phyloP scores from a whole-genome alignment of 2,329 filamentous ascomycete species.

The Phialemoniopsis sp. region DNA sequence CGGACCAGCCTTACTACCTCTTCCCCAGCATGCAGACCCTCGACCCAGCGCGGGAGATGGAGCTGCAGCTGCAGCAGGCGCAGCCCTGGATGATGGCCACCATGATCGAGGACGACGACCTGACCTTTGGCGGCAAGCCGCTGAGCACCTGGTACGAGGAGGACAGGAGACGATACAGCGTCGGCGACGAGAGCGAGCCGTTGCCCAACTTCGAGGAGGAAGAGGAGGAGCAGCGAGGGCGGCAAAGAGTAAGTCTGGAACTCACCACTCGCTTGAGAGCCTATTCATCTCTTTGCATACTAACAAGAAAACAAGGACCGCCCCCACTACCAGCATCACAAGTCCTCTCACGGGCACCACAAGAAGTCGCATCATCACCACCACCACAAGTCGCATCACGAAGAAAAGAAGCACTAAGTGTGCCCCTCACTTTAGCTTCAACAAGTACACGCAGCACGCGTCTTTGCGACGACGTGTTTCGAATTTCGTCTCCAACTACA shows the following conservation, averaged over 20 bases:
- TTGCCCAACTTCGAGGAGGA: conserved; percentile 18
- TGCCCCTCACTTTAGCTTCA: neutral
- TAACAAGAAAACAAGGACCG: conserved; percentile 5
- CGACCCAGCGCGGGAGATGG: too few relatives aligned
- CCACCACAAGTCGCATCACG: conserved; percentile 10
- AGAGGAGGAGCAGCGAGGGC: conserved; percentile 34
- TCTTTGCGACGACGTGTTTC: neutral
- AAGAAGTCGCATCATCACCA: conserved; percentile 9
- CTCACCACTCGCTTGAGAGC: too few relatives aligned
- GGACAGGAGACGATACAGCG: conserved; percentile 41
- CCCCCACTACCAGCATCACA: conserved; percentile 12
- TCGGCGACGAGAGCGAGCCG: conserved; percentile 12
- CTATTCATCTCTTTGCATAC: too few relatives aligned
- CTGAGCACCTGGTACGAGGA: conserved; percentile 59
- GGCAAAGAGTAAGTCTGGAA: conserved; percentile 26
- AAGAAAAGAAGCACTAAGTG: conserved; percentile 4
- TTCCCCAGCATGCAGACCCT: too few relatives aligned
- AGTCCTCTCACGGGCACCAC: conserved; percentile 10
- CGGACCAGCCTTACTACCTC: too few relatives aligned
- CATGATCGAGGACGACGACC: conserved; percentile 56
- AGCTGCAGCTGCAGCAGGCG: conserved; percentile 24
- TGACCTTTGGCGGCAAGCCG: conserved; percentile 57
- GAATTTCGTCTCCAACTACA: neutral
- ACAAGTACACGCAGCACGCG: neutral
- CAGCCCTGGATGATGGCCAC: conserved; percentile 48